Evolutionary conservation across 1,139 yeast species (phyloP), one percentile per base, ranked within the genome.

Genomic region (Hanseniaspora uvarum): DNA sequence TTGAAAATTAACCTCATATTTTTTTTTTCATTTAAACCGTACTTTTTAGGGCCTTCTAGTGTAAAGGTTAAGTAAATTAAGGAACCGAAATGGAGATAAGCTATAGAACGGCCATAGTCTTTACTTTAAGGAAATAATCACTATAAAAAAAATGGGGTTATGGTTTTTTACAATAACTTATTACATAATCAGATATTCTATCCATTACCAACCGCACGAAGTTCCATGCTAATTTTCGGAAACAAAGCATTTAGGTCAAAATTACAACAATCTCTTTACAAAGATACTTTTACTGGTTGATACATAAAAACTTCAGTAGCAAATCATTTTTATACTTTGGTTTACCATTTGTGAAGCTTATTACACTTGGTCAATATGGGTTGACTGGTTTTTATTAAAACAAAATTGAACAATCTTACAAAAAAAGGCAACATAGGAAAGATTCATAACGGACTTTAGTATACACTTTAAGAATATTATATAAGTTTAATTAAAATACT

Each of bases 291-390:
- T 52, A 79, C 85, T 0, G 96, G 96, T 0, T 73, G 72, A 58
- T 88, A 87, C 66, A 80, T 81, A 62, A 75, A 56, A 72, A 75
- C 24, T 68, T 86, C 57, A 78, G 76, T 62, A 78, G 75, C 60
- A 85, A 86, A 65, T 92, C 94, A 48, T 86, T 89, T 59, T 61
- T 88, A 12, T 79, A 74, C 60, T 82, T 88, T 62, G 98, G 98
- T 0, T 65, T 87, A 33, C 98, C 98, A 8, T 88, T 89, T 69
- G 75, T 89, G 71, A 70, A 83, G 5, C 78, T 92, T 39, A 80
- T 92, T 57, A 89, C 83, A 4, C 75, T 86, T 0, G 96, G 94
- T 0, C 85, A 95, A 0, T 77, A 84, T 47, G 79, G 85, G 70
- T 70, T 89, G 45, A 82, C 94, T 26, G 82, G 79, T 58, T 86